Conservation (phyloP, 2,329 filamentous ascomycete genomes). For the Sclerotinia borealis region DNA sequence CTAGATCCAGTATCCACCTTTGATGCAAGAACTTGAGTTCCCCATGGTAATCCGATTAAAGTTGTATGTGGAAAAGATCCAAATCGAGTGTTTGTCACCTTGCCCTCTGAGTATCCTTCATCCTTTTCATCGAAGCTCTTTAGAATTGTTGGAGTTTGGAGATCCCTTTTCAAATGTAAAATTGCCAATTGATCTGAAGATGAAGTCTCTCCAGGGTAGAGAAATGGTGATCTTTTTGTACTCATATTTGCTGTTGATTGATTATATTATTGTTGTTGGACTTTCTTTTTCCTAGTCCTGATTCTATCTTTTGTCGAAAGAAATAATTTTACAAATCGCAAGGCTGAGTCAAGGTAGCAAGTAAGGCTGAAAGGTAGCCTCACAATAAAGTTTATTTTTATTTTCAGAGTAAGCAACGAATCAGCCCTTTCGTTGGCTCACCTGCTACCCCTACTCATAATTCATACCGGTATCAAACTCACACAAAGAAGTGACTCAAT, state of each 20-base stretch:
- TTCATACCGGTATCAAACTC: too few species aligned
- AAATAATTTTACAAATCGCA: slow-evolving; percentile 5
- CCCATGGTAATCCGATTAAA: slow-evolving; percentile 75
- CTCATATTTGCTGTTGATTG: slow-evolving; percentile 25
- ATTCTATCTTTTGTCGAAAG: slow-evolving; percentile 8
- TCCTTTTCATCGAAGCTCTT: slow-evolving; percentile 54
- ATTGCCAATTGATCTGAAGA: slow-evolving; percentile 66
- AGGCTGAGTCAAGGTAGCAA: neutral
- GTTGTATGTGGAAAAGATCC: slow-evolving; percentile 83
- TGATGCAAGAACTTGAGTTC: slow-evolving; percentile 84
- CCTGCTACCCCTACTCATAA: too few species aligned
- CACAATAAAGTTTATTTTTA: neutral
- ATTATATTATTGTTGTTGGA: neutral
- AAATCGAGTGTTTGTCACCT: slow-evolving; percentile 85
- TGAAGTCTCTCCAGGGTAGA: slow-evolving; percentile 61
- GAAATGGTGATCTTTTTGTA: slow-evolving; percentile 62
- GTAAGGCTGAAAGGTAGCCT: neutral
- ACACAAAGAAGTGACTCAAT: slow-evolving; percentile 15
- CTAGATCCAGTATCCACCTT: slow-evolving; percentile 88
- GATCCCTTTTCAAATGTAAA: slow-evolving; percentile 82
- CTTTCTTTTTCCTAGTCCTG: slow-evolving; percentile 4
- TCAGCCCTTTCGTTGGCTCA: neutral
- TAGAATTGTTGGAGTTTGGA: slow-evolving; percentile 70
- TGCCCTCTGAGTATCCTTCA: slow-evolving; percentile 69
- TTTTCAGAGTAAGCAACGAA: neutral